Evolutionary conservation across 148 eudicot genomes (phyloP).

Genomic region (Spergularia bocconei): DNA sequence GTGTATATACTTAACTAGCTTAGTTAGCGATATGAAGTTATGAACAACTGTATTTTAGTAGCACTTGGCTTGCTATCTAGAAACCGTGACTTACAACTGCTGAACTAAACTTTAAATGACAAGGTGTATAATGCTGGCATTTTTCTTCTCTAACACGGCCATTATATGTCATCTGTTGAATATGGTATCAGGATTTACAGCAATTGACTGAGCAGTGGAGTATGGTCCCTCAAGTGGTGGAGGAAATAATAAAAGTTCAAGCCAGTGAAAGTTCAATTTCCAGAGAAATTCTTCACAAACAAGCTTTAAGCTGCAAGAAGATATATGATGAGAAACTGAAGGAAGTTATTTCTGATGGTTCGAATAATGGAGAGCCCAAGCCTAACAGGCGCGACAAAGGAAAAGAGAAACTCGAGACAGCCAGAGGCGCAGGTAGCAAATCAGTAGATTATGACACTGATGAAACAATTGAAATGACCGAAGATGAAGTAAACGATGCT

Average conservation of each 20-base stretch:
- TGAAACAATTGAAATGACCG: conserved; percentile 90
- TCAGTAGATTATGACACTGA: conserved; percentile 61
- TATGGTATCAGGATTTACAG: conserved; percentile 43
- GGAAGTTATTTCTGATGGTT: conserved; percentile 17
- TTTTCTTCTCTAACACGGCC: neutral
- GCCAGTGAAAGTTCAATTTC: conserved; percentile 20
- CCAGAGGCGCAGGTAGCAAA: conserved; percentile 13
- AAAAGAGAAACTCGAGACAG: conserved; percentile 24
- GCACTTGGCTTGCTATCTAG: too few species aligned
- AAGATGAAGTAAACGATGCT: conserved; percentile 82
- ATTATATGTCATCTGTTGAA: neutral
- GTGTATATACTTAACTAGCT: too few species aligned
- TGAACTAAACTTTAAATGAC: too few species aligned
- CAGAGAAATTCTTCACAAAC: conserved; percentile 55
- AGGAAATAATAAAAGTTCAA: conserved; percentile 62
- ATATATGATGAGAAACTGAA: conserved; percentile 60
- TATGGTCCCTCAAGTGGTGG: conserved; percentile 67
- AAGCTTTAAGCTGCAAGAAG: conserved; percentile 61
- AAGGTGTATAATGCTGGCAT: neutral
- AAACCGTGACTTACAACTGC: too few species aligned
- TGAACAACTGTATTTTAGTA: too few species aligned
- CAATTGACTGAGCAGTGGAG: conserved; percentile 73
- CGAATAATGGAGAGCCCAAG: conserved; percentile 29
- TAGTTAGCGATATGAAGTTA: too few species aligned
- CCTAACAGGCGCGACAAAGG: conserved; percentile 28